Evolutionary conservation across 768 basidiomycete species (phyloP).

Genomic region (Amanita molliuscula): DNA sequence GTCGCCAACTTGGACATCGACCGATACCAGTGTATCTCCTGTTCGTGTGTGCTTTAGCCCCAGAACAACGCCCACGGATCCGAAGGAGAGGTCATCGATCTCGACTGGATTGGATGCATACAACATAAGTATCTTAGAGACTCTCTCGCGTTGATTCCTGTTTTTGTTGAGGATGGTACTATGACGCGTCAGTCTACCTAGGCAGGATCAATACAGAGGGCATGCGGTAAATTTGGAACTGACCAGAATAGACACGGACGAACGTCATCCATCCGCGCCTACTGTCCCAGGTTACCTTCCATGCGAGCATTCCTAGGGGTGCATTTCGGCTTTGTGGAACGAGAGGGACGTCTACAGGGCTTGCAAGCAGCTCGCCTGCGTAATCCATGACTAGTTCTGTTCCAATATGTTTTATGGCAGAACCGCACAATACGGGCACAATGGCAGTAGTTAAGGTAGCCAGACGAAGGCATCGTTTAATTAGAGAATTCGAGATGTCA

Average conservation of each 20-base stretch:
- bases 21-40: conserved; percentile 72
- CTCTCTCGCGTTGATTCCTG: conserved; percentile 59
- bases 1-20: conserved; percentile 26
- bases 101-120: conserved; percentile 72
- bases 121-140: conserved; percentile 64
- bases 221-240: conserved; percentile 10
- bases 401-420: conserved; percentile 72
- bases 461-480: conserved; percentile 56
- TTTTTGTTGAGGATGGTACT: conserved; percentile 53
- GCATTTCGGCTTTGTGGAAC: conserved; percentile 32
- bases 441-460: conserved; percentile 57
- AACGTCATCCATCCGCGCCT: conserved; percentile 88
- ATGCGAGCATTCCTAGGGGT: conserved; percentile 60
- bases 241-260: conserved; percentile 82
- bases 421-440: conserved; percentile 76
- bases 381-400: conserved; percentile 78
- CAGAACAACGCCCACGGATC: conserved; percentile 76
- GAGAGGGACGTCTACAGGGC: conserved; percentile 56
- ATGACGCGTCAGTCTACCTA: conserved; percentile 63
- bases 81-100: conserved; percentile 71
- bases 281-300: conserved; percentile 87
- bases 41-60: conserved; percentile 80
- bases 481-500: conserved; percentile 34
- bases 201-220: conserved; percentile 3
- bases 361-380: conserved; percentile 68